phyloP scores from a whole-genome alignment of 2,329 filamentous ascomycete genomes.

The Parafenestella ontariensis region DNA sequence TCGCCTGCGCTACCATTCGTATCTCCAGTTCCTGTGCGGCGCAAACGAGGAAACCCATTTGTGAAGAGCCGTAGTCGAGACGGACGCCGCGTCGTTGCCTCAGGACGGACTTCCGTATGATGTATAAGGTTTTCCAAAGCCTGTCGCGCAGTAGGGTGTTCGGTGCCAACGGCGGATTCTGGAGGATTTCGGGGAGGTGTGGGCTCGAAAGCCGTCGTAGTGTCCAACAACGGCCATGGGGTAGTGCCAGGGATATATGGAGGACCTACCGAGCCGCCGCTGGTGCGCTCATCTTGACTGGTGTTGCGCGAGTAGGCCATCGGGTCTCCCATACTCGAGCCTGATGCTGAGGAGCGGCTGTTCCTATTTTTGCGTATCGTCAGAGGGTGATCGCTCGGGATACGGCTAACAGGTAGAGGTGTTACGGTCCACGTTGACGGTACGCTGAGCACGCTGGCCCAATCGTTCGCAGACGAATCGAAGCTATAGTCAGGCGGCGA shows the following conservation, averaged over 20 bases:
- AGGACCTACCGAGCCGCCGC: conserved; percentile 9
- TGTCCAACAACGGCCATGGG: conserved; percentile 23
- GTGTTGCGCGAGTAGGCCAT: conserved; percentile 20
- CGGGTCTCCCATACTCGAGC: conserved; percentile 25
- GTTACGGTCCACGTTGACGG: conserved; percentile 30
- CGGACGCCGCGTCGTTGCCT: conserved; percentile 19
- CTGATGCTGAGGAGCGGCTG: conserved; percentile 38
- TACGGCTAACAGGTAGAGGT: conserved; percentile 38
- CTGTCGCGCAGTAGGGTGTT: conserved; percentile 17
- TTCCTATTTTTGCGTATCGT: conserved; percentile 43
- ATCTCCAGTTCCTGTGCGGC: conserved; percentile 28
- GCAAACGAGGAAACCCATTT: conserved; percentile 25
- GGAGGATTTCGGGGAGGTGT: not conserved
- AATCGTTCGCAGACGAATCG: conserved; percentile 19
- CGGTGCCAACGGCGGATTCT: not conserved
- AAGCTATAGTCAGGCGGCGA: conserved; percentile 21
- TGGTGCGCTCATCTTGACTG: conserved; percentile 15
- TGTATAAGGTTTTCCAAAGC: conserved; percentile 10
- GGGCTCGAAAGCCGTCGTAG: not conserved
- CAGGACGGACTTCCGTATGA: not conserved
- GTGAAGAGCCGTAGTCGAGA: conserved; percentile 30
- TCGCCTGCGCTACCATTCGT: conserved; percentile 11
- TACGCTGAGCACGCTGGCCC: conserved; percentile 24
- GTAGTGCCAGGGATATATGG: not conserved
- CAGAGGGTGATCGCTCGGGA: conserved; percentile 40